Percentiles rank a stretch among this genome's conserved stretches.
phyloP scores from a whole-genome alignment of 1,284 basidiomycete species.

The Papiliotrema flavescens region DNA sequence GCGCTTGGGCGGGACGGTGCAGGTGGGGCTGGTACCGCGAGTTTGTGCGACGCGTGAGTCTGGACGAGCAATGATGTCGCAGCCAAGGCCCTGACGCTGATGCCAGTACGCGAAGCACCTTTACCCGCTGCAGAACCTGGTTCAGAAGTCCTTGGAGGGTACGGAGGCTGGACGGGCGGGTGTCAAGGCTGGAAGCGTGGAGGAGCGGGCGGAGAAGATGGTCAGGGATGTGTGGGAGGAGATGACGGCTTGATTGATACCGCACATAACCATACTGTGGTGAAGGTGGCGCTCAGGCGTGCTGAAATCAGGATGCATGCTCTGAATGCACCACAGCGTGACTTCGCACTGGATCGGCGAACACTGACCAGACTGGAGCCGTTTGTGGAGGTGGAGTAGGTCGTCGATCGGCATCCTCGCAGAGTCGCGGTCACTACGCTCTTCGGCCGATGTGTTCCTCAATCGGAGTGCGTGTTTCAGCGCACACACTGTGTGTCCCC shows the following conservation, averaged over 20 bases:
- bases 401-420: too few species aligned
- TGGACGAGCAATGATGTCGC: neutral
- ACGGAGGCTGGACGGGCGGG: conserved; percentile 1
- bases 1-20: conserved; percentile 37
- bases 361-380: too few species aligned
- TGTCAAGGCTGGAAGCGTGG: conserved; percentile 10
- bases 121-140: conserved; percentile 20
- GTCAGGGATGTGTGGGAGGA: conserved; percentile 28
- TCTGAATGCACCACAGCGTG: too few species aligned
- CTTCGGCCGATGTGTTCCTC: too few species aligned
- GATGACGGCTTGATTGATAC: neutral
- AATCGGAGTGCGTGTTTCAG: too few species aligned
- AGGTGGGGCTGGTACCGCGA: conserved; percentile 45
- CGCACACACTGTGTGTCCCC: too few species aligned
- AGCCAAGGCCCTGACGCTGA: neutral
- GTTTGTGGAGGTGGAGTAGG: too few species aligned
- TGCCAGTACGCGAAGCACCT: conserved; percentile 28
- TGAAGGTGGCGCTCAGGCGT: too few species aligned
- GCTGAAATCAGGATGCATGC: too few species aligned
- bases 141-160: conserved; percentile 23
- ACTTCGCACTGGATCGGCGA: too few species aligned
- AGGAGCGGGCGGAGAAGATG: conserved; percentile 32
- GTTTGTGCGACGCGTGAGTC: conserved; percentile 40
- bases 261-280: too few species aligned
- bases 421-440: too few species aligned